phyloP scores from a whole-genome alignment of 352 stramenopile species.

The Globisporangium okanoganense region DNA sequence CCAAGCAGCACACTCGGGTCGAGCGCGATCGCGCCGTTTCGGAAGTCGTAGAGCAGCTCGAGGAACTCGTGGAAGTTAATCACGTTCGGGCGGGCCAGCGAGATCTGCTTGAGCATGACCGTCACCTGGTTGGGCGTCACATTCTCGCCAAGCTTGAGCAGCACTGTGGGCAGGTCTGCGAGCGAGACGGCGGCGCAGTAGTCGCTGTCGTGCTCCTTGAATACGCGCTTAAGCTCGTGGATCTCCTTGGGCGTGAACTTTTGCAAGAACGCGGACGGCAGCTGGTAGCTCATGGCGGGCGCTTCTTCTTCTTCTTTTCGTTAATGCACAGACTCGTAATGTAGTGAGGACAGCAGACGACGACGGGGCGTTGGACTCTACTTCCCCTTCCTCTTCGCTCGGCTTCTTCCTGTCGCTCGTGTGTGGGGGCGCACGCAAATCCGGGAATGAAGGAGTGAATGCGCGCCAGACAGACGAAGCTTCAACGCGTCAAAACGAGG shows the following conservation, averaged over 20 bases:
- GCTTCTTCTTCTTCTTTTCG: constrained; percentile 1
- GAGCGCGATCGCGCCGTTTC: constrained; percentile 56
- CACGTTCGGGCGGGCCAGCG: constrained; percentile 33
- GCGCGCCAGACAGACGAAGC: background rate
- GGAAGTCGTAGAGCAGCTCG: constrained; percentile 68
- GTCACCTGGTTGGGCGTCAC: constrained; percentile 53
- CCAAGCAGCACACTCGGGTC: constrained; percentile 39
- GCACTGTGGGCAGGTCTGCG: constrained; percentile 47
- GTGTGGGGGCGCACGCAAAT: background rate
- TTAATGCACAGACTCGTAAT: background rate
- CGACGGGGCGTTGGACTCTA: background rate
- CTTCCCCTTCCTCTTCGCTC: background rate
- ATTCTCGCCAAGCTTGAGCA: constrained; percentile 80
- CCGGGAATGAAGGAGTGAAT: constrained; percentile 1
- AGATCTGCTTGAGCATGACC: constrained; percentile 65
- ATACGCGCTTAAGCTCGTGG: constrained; percentile 82
- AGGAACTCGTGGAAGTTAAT: constrained; percentile 85
- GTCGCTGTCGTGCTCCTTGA: constrained; percentile 82
- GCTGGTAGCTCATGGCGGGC: constrained; percentile 73
- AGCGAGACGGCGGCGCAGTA: constrained; percentile 50
- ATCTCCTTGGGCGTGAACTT: constrained; percentile 88
- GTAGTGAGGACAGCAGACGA: background rate
- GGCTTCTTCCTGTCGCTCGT: background rate
- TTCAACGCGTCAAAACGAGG: constrained; percentile 4
- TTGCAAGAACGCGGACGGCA: constrained; percentile 78